Base-by-base conservation (phyloP, 495 filamentous ascomycete genomes). In the Neohortaea acidophila region DNA sequence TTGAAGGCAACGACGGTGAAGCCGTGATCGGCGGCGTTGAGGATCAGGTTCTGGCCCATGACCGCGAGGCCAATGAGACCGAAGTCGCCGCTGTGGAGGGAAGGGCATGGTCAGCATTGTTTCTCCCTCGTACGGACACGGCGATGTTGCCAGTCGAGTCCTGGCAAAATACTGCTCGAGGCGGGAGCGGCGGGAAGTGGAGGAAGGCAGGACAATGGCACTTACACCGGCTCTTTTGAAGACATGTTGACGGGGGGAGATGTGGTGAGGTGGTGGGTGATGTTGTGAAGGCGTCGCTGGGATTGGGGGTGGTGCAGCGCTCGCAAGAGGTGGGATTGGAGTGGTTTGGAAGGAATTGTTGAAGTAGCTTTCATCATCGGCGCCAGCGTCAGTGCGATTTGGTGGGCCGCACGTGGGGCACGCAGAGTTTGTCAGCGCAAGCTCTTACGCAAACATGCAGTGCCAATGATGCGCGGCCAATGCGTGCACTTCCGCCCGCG, bases 31-130 rank as follows among this genome's bases (percentile, higher is more conserved):
- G 86, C 91, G 68, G 78, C 84, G 66, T 97, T 97, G 55, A 97
- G 67, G 69, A 97, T 96, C 70, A 97, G 68, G 73, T 97, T 97
- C 75, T 94, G 58, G 31, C 78, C 78, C 89, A 97, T 96, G 57
- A 97, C 87, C 64, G 91, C 89, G 71, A 97, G 73, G 79, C 89
- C 89, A 65, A 97, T 96, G 59, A 97, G 84, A 73, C 89, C 89
- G 68, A 97, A 85, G 78, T 97, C 79, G 69, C 69, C 73, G 58
- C 48, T 51, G 41, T 44, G 15, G 14, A 26, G 35, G 35, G 20
- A 30, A 25, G 22, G 22, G 13, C 24, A 29, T 39, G n/a, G 17
- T 25, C 8, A n/a, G 18, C 21, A 38, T 27, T 27, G 23, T 22
- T 6, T n/a, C n/a, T n/a, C n/a, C n/a, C n/a, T n/a, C n/a, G n/a